phyloP scores from a whole-genome alignment of 768 basidiomycete species.

The Sistotremastrum niveocremeum region DNA sequence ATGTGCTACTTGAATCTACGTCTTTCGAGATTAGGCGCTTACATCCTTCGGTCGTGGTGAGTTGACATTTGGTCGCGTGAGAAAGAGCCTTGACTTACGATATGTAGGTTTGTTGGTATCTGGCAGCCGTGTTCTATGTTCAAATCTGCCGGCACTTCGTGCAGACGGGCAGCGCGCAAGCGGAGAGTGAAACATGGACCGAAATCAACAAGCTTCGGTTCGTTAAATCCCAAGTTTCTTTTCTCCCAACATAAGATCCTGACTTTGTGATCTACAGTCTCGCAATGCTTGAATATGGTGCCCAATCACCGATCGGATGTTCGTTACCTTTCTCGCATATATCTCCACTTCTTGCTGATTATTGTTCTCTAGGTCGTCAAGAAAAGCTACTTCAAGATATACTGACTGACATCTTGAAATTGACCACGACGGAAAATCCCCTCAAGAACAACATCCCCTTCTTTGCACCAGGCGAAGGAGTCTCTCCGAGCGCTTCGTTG shows the following conservation, averaged over 20 bases:
- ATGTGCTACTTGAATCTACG: conserved; percentile 67
- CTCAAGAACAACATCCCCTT: conserved; percentile 62
- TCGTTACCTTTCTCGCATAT: conserved; percentile 15
- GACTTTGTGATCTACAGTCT: conserved; percentile 30
- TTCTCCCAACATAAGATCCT: neutral
- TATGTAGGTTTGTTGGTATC: conserved; percentile 75
- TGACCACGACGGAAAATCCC: conserved; percentile 71
- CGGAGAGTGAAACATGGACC: conserved; percentile 73
- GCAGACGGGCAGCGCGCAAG: conserved; percentile 58
- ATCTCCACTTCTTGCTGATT: neutral
- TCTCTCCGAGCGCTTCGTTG: too few species aligned
- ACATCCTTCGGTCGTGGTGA: conserved; percentile 71
- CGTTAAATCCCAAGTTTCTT: conserved; percentile 6
- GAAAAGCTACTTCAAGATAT: conserved; percentile 70
- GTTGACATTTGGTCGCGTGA: conserved; percentile 14
- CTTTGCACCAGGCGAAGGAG: neutral
- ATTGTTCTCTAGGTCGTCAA: conserved; percentile 49
- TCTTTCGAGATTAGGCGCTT: conserved; percentile 68
- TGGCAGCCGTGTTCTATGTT: conserved; percentile 76
- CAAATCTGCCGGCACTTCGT: conserved; percentile 81
- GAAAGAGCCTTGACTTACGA: neutral
- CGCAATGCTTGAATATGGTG: conserved; percentile 74
- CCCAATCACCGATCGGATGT: conserved; percentile 75
- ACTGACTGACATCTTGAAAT: conserved; percentile 73
- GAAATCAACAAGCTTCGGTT: conserved; percentile 77